A percentile compares a stretch with the other conserved stretches of the same genome.
Evolutionary conservation across 1,284 basidiomycete genomes (phyloP).

Genomic region (Pyrrhoderma lamaoense): DNA sequence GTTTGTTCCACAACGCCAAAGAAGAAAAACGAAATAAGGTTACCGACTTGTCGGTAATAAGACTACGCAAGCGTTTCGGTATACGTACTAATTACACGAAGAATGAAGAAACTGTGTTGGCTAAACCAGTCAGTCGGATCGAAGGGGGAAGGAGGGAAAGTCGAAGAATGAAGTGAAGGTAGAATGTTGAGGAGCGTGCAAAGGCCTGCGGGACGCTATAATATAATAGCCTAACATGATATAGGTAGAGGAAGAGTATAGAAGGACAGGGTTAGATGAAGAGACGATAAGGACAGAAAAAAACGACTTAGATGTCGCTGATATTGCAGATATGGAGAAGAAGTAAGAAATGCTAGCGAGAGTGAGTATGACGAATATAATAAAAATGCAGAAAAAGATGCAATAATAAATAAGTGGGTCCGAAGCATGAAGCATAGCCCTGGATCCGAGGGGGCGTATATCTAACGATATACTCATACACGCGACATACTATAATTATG

Average conservation of each 20-base stretch:
- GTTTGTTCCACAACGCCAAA: no score
- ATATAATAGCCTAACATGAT: not conserved
- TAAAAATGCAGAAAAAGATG: not conserved
- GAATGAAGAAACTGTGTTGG: no score
- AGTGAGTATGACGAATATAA: not conserved
- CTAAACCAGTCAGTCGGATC: no score
- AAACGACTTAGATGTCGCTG: not conserved
- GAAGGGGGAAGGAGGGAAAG: not conserved
- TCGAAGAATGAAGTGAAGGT: not conserved
- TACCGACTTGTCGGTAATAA: no score
- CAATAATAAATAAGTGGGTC: no score
- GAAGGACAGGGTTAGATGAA: not conserved
- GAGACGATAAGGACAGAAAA: not conserved
- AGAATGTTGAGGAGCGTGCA: not conserved
- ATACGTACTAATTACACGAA: no score
- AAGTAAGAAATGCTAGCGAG: not conserved
- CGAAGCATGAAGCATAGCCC: not conserved
- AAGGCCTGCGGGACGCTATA: not conserved
- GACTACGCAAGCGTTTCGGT: no score
- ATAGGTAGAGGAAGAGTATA: not conserved
- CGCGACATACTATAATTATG: no score
- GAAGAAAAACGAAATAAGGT: no score
- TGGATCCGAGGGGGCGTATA: no score
- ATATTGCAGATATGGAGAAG: no score
- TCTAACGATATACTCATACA: no score